Evolutionary conservation across 148 eudicot species (phyloP).

Genomic region (Spergularia bocconei): DNA sequence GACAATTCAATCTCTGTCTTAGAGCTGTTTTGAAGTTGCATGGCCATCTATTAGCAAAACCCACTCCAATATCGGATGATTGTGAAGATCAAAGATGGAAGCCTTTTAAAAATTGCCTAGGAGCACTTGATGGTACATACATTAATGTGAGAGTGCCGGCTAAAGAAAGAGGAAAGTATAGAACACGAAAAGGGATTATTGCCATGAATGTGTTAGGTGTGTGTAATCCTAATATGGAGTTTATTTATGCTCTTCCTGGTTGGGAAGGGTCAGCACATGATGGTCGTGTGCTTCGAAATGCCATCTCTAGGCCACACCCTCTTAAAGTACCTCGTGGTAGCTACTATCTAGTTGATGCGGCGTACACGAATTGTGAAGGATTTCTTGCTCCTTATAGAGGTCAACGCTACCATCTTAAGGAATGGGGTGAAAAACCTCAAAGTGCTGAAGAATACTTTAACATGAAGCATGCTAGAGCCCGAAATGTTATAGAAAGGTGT

Average conservation of each 20-base stretch:
- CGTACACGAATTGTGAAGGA: slow-evolving; percentile 3
- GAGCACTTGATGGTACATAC: slow-evolving; percentile 7
- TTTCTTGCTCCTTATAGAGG: slow-evolving; percentile 1
- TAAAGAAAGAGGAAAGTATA: not conserved
- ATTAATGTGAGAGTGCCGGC: not conserved
- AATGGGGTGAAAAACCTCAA: not conserved
- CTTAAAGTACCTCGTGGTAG: not conserved
- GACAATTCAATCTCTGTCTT: slow-evolving; percentile 11
- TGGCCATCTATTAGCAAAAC: not conserved
- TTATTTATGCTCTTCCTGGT: not conserved
- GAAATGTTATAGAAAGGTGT: not conserved
- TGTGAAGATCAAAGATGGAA: slow-evolving; percentile 10
- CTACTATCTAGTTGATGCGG: not conserved
- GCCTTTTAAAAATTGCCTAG: slow-evolving; percentile 13
- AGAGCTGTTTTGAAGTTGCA: not conserved
- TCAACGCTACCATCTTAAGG: too few relatives aligned
- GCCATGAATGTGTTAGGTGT: slow-evolving; percentile 1
- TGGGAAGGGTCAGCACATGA: not conserved
- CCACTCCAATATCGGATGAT: slow-evolving; percentile 1
- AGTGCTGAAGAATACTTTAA: not conserved
- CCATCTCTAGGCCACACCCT: not conserved
- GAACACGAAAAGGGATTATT: not conserved
- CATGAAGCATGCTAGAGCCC: not conserved
- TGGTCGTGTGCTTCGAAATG: not conserved
- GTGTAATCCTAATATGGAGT: not conserved